phyloP scores from a whole-genome alignment of 2,329 filamentous ascomycete species.

The Aspergillus versicolor region DNA sequence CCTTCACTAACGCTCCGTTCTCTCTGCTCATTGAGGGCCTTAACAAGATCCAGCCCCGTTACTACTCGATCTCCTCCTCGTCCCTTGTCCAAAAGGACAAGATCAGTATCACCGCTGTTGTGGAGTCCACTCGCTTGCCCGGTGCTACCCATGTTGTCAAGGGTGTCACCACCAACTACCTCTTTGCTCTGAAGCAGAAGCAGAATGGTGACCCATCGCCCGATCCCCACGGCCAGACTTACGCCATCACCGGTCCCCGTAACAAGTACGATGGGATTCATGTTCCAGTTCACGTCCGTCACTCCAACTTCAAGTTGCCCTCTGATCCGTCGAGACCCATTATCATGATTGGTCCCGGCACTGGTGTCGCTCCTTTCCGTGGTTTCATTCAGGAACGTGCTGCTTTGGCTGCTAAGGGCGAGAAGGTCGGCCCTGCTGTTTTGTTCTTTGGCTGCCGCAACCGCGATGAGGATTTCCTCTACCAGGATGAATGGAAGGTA shows the following conservation, averaged over 20 bases:
- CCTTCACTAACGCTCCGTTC: slow-evolving; percentile 85
- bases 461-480: slow-evolving; percentile 85
- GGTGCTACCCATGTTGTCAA: slow-evolving; percentile 78
- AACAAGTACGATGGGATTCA: slow-evolving; percentile 98
- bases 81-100: slow-evolving; percentile 91
- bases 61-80: slow-evolving; percentile 99
- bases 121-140: slow-evolving; percentile 77
- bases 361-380: slow-evolving; percentile 93
- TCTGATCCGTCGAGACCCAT: slow-evolving; percentile 91
- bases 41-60: slow-evolving; percentile 92
- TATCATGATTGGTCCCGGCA: slow-evolving; percentile 95
- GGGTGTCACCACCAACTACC: slow-evolving; percentile 95
- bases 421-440: slow-evolving; percentile 80
- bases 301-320: slow-evolving; percentile 98
- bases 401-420: slow-evolving; percentile 74
- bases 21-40: slow-evolving; percentile 91
- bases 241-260: slow-evolving; percentile 81
- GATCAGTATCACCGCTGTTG: slow-evolving; percentile 91
- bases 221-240: slow-evolving; percentile 79
- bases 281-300: slow-evolving; percentile 90
- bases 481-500: slow-evolving; percentile 89
- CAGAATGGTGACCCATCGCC: slow-evolving; percentile 84
- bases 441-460: slow-evolving; percentile 96
- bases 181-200: slow-evolving; percentile 92
- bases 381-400: slow-evolving; percentile 93